Percentiles rank a stretch among this genome's conserved stretches.
Evolutionary conservation across 2,329 filamentous ascomycete species (phyloP).

Genomic region (Pseudopyrenochaeta lycopersici): DNA sequence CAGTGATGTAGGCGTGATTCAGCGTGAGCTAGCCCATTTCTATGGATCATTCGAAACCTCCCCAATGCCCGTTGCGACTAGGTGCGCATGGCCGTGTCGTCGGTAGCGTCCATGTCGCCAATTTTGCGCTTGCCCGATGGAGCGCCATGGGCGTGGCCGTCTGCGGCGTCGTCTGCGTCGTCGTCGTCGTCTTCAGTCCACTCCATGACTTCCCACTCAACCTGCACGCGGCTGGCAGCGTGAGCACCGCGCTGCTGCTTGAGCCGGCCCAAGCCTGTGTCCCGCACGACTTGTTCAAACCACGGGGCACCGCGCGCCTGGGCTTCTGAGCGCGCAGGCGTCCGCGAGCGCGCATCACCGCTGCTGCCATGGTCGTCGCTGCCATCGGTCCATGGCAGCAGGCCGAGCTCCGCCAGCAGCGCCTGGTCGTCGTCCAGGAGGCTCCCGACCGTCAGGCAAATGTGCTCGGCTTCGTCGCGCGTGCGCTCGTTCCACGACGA

Average conservation of each 20-base stretch:
- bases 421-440: slow-evolving; percentile 75
- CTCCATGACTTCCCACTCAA: slow-evolving; percentile 88
- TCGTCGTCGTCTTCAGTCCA: slow-evolving; percentile 57
- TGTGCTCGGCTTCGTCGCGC: slow-evolving; percentile 75
- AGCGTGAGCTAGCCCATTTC: slow-evolving; percentile 40
- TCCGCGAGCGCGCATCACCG: slow-evolving; percentile 23
- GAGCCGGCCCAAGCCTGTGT: slow-evolving; percentile 75
- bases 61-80: neutral
- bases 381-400: slow-evolving; percentile 64
- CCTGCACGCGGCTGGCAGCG: slow-evolving; percentile 69
- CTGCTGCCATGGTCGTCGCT: slow-evolving; percentile 36
- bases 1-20: slow-evolving; percentile 10
- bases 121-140: slow-evolving; percentile 47
- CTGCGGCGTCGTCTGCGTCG: slow-evolving; percentile 49
- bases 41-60: slow-evolving; percentile 18
- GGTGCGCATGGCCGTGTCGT: slow-evolving; percentile 43
- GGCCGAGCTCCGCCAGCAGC: slow-evolving; percentile 75
- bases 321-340: slow-evolving; percentile 30
- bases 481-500: slow-evolving; percentile 84
- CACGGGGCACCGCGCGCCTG: slow-evolving; percentile 73
- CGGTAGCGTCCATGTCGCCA: slow-evolving; percentile 36
- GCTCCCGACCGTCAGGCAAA: slow-evolving; percentile 83
- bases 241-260: slow-evolving; percentile 69
- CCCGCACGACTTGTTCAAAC: slow-evolving; percentile 84
- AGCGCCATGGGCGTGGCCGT: slow-evolving; percentile 38